These are phyloP conservation scores for Cylindrodendrum hubeiense DNA, from an alignment of 2,329 filamentous ascomycete genomes.

Conservation along the genomic window DNA sequence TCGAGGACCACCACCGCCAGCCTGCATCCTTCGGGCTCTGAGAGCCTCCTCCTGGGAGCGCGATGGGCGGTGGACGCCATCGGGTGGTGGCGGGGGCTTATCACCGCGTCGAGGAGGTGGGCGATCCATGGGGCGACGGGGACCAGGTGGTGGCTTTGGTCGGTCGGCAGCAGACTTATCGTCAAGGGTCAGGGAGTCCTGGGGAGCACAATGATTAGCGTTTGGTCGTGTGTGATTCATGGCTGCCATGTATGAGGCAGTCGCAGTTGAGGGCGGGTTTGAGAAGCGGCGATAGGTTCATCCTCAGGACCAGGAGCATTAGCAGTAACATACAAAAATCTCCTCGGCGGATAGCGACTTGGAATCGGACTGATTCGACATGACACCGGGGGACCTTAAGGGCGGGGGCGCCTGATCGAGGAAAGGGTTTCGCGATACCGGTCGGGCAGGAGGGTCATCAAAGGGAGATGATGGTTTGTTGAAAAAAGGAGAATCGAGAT, in stretches of 20 bases:
- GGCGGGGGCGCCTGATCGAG: constrained; percentile 67
- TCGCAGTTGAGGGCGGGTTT: neutral
- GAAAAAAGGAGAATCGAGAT: constrained; percentile 49
- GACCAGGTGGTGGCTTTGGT: constrained; percentile 54
- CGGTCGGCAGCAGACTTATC: constrained; percentile 61
- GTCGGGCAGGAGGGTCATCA: constrained; percentile 70
- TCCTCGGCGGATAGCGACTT: constrained; percentile 72
- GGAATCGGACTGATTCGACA: constrained; percentile 61
- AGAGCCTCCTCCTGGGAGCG: constrained; percentile 76
- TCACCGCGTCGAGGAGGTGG: constrained; percentile 51
- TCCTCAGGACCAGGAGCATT: neutral
- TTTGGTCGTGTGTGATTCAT: neutral
- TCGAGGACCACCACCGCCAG: constrained; percentile 50
- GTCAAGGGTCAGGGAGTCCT: constrained; percentile 78
- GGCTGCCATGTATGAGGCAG: neutral
- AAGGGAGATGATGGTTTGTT: constrained; percentile 67
- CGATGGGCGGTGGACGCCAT: constrained; percentile 67
- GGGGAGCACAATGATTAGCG: constrained; percentile 34
- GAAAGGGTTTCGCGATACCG: constrained; percentile 81
- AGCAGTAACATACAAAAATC: constrained; percentile 78
- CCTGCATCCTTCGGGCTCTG: constrained; percentile 58
- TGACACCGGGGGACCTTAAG: constrained; percentile 59
- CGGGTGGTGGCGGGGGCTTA: constrained; percentile 59
- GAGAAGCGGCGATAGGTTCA: neutral
- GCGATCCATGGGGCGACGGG: constrained; percentile 52